A percentile compares a stretch with the other conserved stretches of the same genome.
Conservation (phyloP, 2,329 filamentous ascomycete species). For the Fusarium ambrosium region DNA sequence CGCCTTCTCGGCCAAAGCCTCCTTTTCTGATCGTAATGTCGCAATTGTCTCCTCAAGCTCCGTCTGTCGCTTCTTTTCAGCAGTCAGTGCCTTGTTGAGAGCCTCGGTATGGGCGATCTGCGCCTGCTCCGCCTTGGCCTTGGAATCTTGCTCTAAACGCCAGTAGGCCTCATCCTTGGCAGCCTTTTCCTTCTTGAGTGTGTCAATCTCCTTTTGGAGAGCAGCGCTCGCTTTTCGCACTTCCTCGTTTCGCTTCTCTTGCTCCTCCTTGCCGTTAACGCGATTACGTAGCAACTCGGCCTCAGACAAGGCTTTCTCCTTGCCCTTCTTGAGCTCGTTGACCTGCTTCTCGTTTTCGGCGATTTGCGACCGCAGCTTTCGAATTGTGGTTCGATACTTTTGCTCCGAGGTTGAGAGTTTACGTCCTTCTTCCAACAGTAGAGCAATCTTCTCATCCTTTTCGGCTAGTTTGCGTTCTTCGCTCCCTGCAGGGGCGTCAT, state of each 20-base stretch:
- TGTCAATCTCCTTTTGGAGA: conserved; percentile 55
- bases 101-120: conserved; percentile 75
- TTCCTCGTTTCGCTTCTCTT: conserved; percentile 67
- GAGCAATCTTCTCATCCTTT: conserved; percentile 90
- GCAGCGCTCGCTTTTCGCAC: conserved; percentile 67
- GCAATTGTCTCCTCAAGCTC: conserved; percentile 70
- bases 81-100: conserved; percentile 76
- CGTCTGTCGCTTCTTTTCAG: conserved; percentile 70
- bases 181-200: conserved; percentile 64
- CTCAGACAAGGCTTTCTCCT: conserved; percentile 70
- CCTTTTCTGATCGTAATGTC: conserved; percentile 83
- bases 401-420: conserved; percentile 89
- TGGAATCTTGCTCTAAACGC: conserved; percentile 78
- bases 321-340: conserved; percentile 69
- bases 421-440: conserved; percentile 92
- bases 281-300: conserved; percentile 61
- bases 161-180: conserved; percentile 74
- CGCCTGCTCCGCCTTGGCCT: conserved; percentile 73
- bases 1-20: conserved; percentile 77
- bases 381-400: conserved; percentile 85
- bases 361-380: conserved; percentile 79
- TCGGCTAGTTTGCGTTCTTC: conserved; percentile 85
- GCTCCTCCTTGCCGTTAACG: conserved; percentile 63
- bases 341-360: conserved; percentile 75
- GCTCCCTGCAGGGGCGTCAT: conserved; percentile 73